Evolutionary conservation across 495 filamentous ascomycete genomes (phyloP), one percentile per base, ranked within the genome.

Genomic region (Aspergillus sclerotioniger): DNA sequence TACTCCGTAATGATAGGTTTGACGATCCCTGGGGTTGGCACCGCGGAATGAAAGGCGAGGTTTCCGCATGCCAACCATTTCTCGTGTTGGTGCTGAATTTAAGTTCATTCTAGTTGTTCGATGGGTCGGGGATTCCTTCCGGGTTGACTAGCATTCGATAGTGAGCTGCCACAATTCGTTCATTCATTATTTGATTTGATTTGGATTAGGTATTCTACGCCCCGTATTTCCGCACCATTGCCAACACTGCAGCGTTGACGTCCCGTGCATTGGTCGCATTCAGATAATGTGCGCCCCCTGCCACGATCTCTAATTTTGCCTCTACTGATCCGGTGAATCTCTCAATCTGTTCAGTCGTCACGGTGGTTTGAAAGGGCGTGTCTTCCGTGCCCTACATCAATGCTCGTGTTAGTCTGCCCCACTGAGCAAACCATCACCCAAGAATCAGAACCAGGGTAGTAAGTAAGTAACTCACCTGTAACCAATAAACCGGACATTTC

Each of bases 401-500:
- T n/a, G n/a, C n/a, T n/a, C n/a, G n/a, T n/a, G n/a, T n/a, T n/a
- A n/a, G n/a, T n/a, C n/a, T n/a, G n/a, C n/a, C n/a, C n/a, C n/a
- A n/a, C n/a, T n/a, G n/a, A n/a, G n/a, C n/a, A n/a, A 8, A 39
- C 35, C 4, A 39, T 13, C 4, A 39, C 35, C 4, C 35, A 6
- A 39, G 15, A 6, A 25, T n/a, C 15, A 54, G 33, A 35, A n/a
- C n/a, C n/a, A n/a, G n/a, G n/a, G n/a, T n/a, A n/a, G n/a, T 48
- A 25, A 25, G 9, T 29, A 35, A 33, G 13, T 20, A 15, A 8
- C 20, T 67, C 44, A 83, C 83, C 63, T 89, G 85, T 55, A 88
- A 60, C 85, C 85, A 89, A 46, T 80, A 75, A 7, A 88, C 82
- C 2, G 85, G 85, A 65, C 85, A 88, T 56, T 65, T 73, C 28